Conservation (phyloP, 2,329 filamentous ascomycete species). For the Massarina eburnea region DNA sequence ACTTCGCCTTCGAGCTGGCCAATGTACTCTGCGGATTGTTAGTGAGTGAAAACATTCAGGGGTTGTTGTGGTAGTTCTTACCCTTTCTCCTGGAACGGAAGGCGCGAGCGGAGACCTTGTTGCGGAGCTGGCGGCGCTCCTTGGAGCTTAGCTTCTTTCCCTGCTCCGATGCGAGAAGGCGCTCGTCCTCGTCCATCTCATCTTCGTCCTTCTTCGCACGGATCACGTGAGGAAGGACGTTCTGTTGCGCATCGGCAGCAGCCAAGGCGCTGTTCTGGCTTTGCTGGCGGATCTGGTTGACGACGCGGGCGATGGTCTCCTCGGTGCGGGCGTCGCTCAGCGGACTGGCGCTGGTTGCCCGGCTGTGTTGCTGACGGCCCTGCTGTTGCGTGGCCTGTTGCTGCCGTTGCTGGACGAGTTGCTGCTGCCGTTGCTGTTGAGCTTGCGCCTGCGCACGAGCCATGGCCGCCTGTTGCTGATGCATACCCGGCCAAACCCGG, state of each 20-base stretch:
- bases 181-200: slow-evolving; percentile 98
- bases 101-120: slow-evolving; percentile 96
- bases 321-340: slow-evolving; percentile 59
- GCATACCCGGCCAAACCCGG: slow-evolving; percentile 89
- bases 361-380: slow-evolving; percentile 26
- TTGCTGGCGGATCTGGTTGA: slow-evolving; percentile 85
- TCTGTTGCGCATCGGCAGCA: slow-evolving; percentile 52
- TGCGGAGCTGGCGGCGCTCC: slow-evolving; percentile 92
- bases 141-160: slow-evolving; percentile 99
- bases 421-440: slow-evolving; percentile 34
- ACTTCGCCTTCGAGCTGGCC: slow-evolving; percentile 90
- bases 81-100: slow-evolving; percentile 98
- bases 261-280: slow-evolving; percentile 57
- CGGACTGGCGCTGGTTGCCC: slow-evolving; percentile 42
- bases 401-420: slow-evolving; percentile 56
- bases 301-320: slow-evolving; percentile 88
- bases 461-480: slow-evolving; percentile 78
- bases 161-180: slow-evolving; percentile 90
- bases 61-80: slow-evolving; percentile 52
- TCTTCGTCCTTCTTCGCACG: slow-evolving; percentile 90
- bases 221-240: slow-evolving; percentile 65
- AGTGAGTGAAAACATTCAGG: slow-evolving; percentile 41
- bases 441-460: slow-evolving; percentile 38
- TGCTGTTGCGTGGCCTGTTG: slow-evolving; percentile 39
- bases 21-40: slow-evolving; percentile 81